These are phyloP conservation scores for Trichophyton simii DNA, from an alignment of 2,329 filamentous ascomycete species.

Conservation along the genomic window DNA sequence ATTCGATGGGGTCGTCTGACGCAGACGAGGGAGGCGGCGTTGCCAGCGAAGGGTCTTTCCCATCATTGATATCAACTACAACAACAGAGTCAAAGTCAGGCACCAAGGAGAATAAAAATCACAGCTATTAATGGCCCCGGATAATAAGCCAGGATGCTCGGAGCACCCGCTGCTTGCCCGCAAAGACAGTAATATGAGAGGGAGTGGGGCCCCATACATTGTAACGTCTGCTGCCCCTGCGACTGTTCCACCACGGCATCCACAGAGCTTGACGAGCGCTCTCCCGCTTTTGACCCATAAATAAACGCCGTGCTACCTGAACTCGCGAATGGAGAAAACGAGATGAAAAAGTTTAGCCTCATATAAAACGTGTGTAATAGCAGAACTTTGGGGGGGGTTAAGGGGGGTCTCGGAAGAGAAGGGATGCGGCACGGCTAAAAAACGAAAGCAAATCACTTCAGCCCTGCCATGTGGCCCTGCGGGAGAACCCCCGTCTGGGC, in stretches of 20 bases:
- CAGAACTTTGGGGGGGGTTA: no score
- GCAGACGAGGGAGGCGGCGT: not conserved
- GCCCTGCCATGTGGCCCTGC: no score
- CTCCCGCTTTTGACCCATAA: conserved; percentile 1
- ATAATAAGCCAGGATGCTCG: not conserved
- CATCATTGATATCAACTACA: not conserved
- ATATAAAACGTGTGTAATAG: not conserved
- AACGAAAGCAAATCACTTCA: no score
- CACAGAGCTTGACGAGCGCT: not conserved
- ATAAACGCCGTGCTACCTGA: conserved; percentile 1
- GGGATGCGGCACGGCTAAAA: no score
- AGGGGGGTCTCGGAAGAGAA: no score
- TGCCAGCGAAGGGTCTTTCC: not conserved
- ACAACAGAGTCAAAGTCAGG: not conserved
- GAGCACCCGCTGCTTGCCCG: not conserved
- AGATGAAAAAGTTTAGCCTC: not conserved
- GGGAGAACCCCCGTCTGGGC: no score
- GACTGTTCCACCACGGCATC: not conserved
- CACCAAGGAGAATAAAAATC: not conserved
- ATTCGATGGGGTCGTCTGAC: not conserved
- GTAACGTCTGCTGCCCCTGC: not conserved
- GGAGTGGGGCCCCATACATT: not conserved
- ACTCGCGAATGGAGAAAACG: not conserved
- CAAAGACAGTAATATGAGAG: not conserved
- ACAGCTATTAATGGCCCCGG: not conserved